phyloP scores from a whole-genome alignment of 2,329 filamentous ascomycete genomes.

The Hortaea werneckii region DNA sequence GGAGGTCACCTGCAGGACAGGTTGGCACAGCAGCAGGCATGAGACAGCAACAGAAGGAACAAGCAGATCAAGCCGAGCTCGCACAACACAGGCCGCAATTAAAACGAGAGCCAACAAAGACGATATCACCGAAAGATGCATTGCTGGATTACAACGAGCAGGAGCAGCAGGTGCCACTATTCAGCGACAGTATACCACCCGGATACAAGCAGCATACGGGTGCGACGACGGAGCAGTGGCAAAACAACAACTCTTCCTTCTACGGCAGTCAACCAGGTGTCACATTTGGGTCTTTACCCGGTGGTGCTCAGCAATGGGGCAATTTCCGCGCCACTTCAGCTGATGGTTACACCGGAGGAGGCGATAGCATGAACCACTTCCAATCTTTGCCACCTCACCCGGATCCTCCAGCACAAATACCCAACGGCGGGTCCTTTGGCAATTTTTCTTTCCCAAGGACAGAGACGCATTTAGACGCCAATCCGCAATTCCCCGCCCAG shows the following conservation, averaged over 20 bases:
- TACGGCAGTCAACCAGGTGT: conserved; percentile 32
- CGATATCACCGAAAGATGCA: conserved; percentile 90
- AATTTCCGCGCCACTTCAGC: conserved; percentile 35
- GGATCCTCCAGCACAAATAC: conserved; percentile 17
- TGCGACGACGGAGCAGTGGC: conserved; percentile 29
- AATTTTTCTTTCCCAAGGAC: conserved; percentile 20
- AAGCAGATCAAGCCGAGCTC: conserved; percentile 43
- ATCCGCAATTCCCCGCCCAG: conserved; percentile 49
- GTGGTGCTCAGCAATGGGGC: conserved; percentile 32
- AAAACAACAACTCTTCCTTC: conserved; percentile 28
- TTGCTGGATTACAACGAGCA: conserved; percentile 72
- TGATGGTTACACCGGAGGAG: conserved; percentile 20
- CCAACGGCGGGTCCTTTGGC: background rate
- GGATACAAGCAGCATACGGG: conserved; percentile 26
- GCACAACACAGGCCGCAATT: conserved; percentile 22
- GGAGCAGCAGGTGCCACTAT: conserved; percentile 60
- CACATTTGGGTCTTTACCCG: conserved; percentile 35
- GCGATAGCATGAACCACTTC: conserved; percentile 26
- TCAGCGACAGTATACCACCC: conserved; percentile 44
- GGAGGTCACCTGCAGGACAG: conserved; percentile 28
- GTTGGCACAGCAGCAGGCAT: conserved; percentile 50
- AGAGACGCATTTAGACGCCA: conserved; percentile 25
- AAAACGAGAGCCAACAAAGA: conserved; percentile 48
- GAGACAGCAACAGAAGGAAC: conserved; percentile 51
- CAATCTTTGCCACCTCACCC: conserved; percentile 16